A percentile compares a stretch with the other conserved stretches of the same genome.
These are phyloP conservation scores for Licmophora abbreviata DNA, from an alignment of 108 stramenopile genomes.

Conservation along the genomic window DNA sequence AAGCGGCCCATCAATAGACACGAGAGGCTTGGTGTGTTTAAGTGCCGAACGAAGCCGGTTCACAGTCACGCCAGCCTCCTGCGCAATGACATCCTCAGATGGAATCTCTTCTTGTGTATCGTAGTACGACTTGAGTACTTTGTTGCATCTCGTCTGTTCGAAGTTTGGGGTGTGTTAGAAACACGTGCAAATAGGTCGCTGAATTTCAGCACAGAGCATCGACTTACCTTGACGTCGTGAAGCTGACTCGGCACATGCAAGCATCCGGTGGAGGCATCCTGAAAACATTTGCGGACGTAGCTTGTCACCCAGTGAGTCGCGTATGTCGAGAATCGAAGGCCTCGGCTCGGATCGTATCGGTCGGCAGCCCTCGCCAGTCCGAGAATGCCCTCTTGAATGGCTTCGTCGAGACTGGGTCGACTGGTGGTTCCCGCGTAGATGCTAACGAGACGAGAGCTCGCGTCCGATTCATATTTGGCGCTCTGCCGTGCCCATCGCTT, in stretches of 20 bases:
- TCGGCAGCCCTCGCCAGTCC: conserved; percentile 75
- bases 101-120: conserved; percentile 18
- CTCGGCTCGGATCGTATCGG: conserved; percentile 59
- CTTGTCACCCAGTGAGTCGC: conserved; percentile 80
- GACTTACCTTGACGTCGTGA: conserved; percentile 50
- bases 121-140: conserved; percentile 34
- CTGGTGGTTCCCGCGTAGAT: conserved; percentile 42
- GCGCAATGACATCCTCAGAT: conserved; percentile 34
- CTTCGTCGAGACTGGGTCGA: conserved; percentile 68
- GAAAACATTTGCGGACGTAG: conserved; percentile 55
- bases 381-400: conserved; percentile 76
- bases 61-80: conserved; percentile 33
- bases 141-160: conserved; percentile 43
- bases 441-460: conserved; percentile 7
- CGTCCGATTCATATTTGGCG: background rate
- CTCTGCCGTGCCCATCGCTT: conserved; percentile 38
- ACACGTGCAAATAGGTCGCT: background rate
- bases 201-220: no score
- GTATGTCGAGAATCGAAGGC: conserved; percentile 72
- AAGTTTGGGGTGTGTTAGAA: conserved; percentile 1
- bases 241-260: conserved; percentile 48
- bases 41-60: conserved; percentile 46
- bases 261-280: conserved; percentile 45
- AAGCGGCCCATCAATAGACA: conserved; percentile 48
- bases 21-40: conserved; percentile 36